Conservation (phyloP, 306 rosid species). For the Ochetophila trinervis region DNA sequence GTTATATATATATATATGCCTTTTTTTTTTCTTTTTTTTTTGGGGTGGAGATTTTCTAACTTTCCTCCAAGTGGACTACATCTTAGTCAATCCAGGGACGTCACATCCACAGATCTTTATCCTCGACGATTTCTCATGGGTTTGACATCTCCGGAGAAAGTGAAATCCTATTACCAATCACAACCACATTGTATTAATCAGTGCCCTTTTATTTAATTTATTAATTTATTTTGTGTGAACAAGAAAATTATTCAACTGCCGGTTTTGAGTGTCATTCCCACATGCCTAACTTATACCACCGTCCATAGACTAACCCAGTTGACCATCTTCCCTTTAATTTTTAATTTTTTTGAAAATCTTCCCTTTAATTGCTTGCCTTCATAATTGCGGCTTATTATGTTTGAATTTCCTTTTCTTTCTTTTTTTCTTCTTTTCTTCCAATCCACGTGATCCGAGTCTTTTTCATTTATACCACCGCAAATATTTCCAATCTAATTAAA, state of each 20-base stretch:
- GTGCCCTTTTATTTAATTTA: constrained; percentile 6
- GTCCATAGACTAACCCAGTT: neutral
- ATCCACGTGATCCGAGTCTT: no score
- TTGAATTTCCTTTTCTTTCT: no score
- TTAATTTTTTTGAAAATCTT: no score
- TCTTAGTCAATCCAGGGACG: constrained; percentile 48
- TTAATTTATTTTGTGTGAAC: neutral
- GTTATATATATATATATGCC: neutral
- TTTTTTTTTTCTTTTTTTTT: constrained; percentile 3
- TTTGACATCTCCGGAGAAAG: constrained; percentile 46
- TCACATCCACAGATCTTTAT: constrained; percentile 71
- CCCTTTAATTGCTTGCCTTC: no score
- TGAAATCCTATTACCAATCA: constrained; percentile 51
- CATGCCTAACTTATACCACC: neutral
- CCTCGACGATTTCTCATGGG: constrained; percentile 65
- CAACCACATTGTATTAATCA: constrained; percentile 27
- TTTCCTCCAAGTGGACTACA: constrained; percentile 36
- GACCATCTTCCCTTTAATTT: neutral
- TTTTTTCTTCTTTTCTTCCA: no score
- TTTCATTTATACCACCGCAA: no score
- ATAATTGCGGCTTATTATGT: no score
- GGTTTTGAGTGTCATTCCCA: neutral
- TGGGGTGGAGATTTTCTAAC: constrained; percentile 27
- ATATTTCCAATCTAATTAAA: no score
- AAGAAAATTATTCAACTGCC: no score